Evolutionary conservation across 192 early-diverging fungal species (phyloP).

Genomic region (Gigaspora rosea): DNA sequence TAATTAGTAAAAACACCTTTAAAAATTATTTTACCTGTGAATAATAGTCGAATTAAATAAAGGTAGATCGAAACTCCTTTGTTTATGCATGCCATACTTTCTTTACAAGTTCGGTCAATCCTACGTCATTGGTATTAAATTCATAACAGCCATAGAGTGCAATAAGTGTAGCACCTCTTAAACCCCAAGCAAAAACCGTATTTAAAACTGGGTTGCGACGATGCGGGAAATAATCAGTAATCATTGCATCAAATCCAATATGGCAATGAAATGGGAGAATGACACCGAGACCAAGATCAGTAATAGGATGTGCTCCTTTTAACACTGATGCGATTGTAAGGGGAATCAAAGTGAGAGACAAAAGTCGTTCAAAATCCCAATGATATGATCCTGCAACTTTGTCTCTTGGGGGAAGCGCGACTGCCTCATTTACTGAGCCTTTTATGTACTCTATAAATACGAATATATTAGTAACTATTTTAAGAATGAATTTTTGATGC

Average conservation of each 20-base stretch:
- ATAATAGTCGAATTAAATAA: too few species aligned
- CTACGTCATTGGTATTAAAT: constrained; percentile 96
- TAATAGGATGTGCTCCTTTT: constrained; percentile 81
- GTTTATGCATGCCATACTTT: constrained; percentile 82
- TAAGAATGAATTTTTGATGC: too few species aligned
- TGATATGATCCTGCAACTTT: constrained; percentile 89
- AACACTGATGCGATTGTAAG: constrained; percentile 75
- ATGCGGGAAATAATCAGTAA: constrained; percentile 83
- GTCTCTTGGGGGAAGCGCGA: constrained; percentile 34
- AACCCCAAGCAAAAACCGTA: constrained; percentile 63
- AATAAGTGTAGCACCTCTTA: constrained; percentile 71
- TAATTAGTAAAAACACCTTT: too few species aligned
- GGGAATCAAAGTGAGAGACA: constrained; percentile 74
- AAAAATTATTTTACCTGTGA: too few species aligned
- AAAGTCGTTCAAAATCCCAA: constrained; percentile 94
- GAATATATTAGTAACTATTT: neutral
- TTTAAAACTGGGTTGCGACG: constrained; percentile 64
- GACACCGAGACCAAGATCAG: constrained; percentile 87
- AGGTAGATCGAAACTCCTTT: too few species aligned
- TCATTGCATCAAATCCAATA: constrained; percentile 75
- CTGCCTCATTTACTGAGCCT: constrained; percentile 26
- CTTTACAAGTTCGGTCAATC: constrained; percentile 85
- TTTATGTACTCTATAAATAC: constrained; percentile 21
- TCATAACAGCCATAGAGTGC: constrained; percentile 84
- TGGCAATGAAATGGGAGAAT: constrained; percentile 90